phyloP scores from a whole-genome alignment of 805 yeast genomes.

The Ogataea angusta region DNA sequence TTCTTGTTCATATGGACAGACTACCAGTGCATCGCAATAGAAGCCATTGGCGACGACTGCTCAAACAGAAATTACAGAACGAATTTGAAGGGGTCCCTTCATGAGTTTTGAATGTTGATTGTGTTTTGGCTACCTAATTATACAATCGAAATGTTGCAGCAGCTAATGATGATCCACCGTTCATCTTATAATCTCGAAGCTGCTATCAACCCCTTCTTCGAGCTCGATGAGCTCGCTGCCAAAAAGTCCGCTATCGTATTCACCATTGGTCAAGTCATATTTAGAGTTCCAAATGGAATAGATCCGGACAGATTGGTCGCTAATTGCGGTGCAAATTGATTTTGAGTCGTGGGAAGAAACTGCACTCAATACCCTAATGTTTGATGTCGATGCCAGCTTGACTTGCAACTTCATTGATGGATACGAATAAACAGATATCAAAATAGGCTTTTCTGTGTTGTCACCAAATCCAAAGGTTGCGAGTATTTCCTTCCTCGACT shows the following conservation, averaged over 20 bases:
- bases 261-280: conserved; percentile 33
- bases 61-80: conserved; percentile 52
- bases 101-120: conserved; percentile 24
- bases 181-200: conserved; percentile 28
- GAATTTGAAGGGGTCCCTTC: conserved; percentile 90
- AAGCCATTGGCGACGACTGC: conserved; percentile 58
- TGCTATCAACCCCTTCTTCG: conserved; percentile 47
- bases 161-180: background rate
- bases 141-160: conserved; percentile 1
- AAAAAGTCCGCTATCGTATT: conserved; percentile 39
- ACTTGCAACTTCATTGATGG: conserved; percentile 54
- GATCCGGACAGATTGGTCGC: conserved; percentile 74
- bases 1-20: conserved; percentile 52
- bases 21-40: conserved; percentile 72
- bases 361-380: conserved; percentile 63
- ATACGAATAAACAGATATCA: conserved; percentile 62
- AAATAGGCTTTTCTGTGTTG: conserved; percentile 39
- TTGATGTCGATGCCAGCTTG: conserved; percentile 48
- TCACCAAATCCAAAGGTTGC: conserved; percentile 84
- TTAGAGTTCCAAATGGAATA: conserved; percentile 65
- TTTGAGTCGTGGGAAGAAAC: conserved; percentile 61
- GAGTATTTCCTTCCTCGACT: conserved; percentile 55
- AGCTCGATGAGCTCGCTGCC: conserved; percentile 59
- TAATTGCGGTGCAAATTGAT: conserved; percentile 68
- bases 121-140: conserved; percentile 6